A percentile compares a stretch with the other conserved stretches of the same genome.
These are phyloP conservation scores for Hymenoscyphus scutula DNA, from an alignment of 2,329 filamentous ascomycete genomes.

Conservation along the genomic window DNA sequence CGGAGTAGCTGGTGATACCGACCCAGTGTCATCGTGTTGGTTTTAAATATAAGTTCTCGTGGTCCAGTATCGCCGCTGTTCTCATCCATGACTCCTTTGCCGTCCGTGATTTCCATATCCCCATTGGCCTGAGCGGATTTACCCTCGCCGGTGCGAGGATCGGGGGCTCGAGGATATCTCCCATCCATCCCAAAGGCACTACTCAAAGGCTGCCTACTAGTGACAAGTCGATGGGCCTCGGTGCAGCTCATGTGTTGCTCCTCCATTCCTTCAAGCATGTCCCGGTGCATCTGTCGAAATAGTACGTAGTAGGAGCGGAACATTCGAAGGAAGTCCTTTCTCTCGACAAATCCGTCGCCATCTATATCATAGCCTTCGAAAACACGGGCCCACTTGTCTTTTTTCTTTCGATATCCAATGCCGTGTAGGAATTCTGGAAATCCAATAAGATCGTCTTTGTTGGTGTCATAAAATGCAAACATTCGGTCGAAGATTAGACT, in stretches of 20 bases:
- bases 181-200: constrained; percentile 72
- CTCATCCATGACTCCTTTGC: constrained; percentile 56
- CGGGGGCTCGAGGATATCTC: constrained; percentile 61
- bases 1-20: constrained; percentile 25
- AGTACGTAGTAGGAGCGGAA: constrained; percentile 91
- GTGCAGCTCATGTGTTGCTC: constrained; percentile 74
- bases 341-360: constrained; percentile 77
- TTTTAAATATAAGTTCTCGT: constrained; percentile 58
- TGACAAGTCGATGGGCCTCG: constrained; percentile 73
- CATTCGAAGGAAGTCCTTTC: constrained; percentile 85
- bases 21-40: constrained; percentile 44
- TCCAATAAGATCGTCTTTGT: constrained; percentile 82
- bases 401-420: constrained; percentile 66
- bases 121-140: constrained; percentile 63
- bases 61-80: constrained; percentile 59
- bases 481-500: constrained; percentile 95
- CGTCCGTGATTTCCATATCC: constrained; percentile 61
- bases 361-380: constrained; percentile 93
- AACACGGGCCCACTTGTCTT: constrained; percentile 68
- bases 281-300: constrained; percentile 83
- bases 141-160: constrained; percentile 58
- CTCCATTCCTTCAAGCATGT: constrained; percentile 75
- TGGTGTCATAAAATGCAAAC: constrained; percentile 94
- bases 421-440: constrained; percentile 90
- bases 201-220: constrained; percentile 72